Conservation (phyloP, 352 stramenopile genomes). For the Phytophthora colocasiae region DNA sequence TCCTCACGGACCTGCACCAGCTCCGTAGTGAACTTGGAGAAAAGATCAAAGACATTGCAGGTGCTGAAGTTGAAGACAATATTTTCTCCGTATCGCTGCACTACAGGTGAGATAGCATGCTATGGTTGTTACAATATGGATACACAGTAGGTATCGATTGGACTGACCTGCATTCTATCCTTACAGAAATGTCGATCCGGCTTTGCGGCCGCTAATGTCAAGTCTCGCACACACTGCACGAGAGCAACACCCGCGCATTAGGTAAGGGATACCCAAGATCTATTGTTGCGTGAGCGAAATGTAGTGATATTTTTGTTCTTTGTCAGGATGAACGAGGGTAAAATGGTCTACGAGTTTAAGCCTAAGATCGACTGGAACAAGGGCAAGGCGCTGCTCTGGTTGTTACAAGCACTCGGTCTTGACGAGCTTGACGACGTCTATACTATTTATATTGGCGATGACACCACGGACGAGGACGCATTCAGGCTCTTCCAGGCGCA, state of each 20-base stretch:
- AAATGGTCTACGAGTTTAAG: slow-evolving; percentile 93
- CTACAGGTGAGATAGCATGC: slow-evolving; percentile 64
- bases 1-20: slow-evolving; percentile 67
- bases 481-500: slow-evolving; percentile 73
- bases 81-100: slow-evolving; percentile 91
- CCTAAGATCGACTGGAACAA: slow-evolving; percentile 94
- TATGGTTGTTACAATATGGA: not conserved
- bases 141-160: not conserved
- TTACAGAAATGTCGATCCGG: slow-evolving; percentile 66
- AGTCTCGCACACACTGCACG: slow-evolving; percentile 49
- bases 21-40: slow-evolving; percentile 58
- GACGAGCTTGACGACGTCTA: slow-evolving; percentile 82
- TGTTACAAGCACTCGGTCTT: slow-evolving; percentile 77
- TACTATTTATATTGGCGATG: slow-evolving; percentile 94
- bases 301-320: too few species aligned
- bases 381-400: slow-evolving; percentile 89
- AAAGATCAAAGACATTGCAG: slow-evolving; percentile 55
- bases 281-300: not conserved
- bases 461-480: slow-evolving; percentile 91
- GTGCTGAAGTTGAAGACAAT: slow-evolving; percentile 91
- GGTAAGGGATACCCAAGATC: slow-evolving; percentile 34
- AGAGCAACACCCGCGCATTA: slow-evolving; percentile 65
- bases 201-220: slow-evolving; percentile 46
- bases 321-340: slow-evolving; percentile 76
- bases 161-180: not conserved